Percentiles rank a stretch among this genome's conserved stretches.
These are phyloP conservation scores for Adansonia digitata DNA, from an alignment of 345 rosid genomes.

Conservation along the genomic window DNA sequence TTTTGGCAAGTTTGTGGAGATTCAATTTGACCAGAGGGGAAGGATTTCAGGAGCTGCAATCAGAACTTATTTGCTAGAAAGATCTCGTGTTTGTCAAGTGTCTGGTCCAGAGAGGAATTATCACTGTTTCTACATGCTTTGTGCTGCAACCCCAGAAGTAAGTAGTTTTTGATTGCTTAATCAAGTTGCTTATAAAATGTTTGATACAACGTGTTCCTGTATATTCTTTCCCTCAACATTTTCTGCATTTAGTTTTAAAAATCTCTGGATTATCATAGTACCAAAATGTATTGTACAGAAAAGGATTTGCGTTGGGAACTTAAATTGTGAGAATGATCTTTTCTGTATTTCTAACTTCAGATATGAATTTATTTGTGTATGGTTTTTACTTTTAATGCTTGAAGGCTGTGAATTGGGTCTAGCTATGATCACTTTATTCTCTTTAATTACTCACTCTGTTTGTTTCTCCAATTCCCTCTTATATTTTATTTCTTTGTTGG, in stretches of 20 bases:
- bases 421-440: neutral
- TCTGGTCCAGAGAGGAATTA: conserved; percentile 98
- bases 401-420: neutral
- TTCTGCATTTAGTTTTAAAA: neutral
- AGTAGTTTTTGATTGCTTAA: conserved; percentile 19
- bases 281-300: neutral
- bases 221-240: neutral
- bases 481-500: neutral
- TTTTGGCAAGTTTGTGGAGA: conserved; percentile 99
- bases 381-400: neutral
- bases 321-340: neutral
- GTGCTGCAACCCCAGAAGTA: conserved; percentile 95
- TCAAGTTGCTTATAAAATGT: conserved; percentile 6
- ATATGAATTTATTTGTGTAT: neutral
- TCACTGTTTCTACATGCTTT: conserved; percentile 99
- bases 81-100: conserved; percentile 99
- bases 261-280: neutral
- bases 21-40: conserved; percentile 85
- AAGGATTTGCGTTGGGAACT: neutral
- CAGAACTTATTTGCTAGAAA: conserved; percentile 93
- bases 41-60: conserved; percentile 98
- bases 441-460: neutral
- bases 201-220: neutral
- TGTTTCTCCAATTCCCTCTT: neutral
- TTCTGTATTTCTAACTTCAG: neutral